These are phyloP conservation scores for Nitzschia sp. DNA, from an alignment of 108 stramenopile species.

Conservation along the genomic window DNA sequence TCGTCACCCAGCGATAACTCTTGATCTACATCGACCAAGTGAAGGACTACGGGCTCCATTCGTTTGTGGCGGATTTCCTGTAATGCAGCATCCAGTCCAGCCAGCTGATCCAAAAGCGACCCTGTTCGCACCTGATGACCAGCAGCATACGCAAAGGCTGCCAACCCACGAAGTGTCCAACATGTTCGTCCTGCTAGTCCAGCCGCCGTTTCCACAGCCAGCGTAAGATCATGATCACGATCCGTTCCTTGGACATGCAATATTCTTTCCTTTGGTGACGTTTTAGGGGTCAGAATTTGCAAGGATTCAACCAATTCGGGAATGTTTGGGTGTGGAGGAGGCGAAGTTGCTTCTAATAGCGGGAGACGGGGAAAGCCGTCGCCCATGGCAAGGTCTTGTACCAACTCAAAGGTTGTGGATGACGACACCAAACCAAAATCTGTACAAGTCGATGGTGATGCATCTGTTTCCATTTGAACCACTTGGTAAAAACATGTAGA, in stretches of 20 bases:
- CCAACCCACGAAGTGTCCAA: constrained; percentile 62
- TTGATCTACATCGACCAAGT: constrained; percentile 55
- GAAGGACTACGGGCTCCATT: constrained; percentile 69
- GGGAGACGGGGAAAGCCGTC: constrained; percentile 7
- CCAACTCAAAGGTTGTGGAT: constrained; percentile 13
- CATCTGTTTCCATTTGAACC: not conserved
- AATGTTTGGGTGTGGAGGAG: constrained; percentile 35
- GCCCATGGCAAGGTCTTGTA: not conserved
- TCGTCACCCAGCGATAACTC: constrained; percentile 54
- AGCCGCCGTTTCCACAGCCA: constrained; percentile 62
- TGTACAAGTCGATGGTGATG: not conserved
- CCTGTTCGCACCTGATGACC: constrained; percentile 44
- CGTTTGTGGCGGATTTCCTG: constrained; percentile 44
- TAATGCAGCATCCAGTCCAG: constrained; percentile 60
- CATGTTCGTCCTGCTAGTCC: constrained; percentile 60
- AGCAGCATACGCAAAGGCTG: constrained; percentile 51
- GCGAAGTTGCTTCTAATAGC: not conserved
- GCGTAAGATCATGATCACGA: constrained; percentile 48
- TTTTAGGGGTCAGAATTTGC: not conserved
- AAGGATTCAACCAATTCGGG: constrained; percentile 20
- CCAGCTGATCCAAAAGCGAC: constrained; percentile 60
- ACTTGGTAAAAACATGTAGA: constrained; percentile 10
- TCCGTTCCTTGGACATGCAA: constrained; percentile 61
- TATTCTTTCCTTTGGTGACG: constrained; percentile 27
- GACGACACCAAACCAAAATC: not conserved